Evolutionary conservation across 164 flowering plant species (phyloP), one percentile per base, ranked within the genome.

Genomic region (Litsea cubeba): DNA sequence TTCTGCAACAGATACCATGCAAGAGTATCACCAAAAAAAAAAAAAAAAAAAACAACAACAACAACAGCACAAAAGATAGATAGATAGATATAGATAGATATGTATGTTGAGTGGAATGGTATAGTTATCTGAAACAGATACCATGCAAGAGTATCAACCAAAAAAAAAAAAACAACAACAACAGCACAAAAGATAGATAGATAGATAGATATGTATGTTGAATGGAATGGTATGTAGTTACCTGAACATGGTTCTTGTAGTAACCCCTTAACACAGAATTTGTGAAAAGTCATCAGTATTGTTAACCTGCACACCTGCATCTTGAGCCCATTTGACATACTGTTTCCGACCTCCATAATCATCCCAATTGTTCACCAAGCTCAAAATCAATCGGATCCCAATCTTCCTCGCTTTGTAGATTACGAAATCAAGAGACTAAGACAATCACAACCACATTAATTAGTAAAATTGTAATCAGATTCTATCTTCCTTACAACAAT

Each of bases 261-360:
- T 70, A 74, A 7, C 54, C 68, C 80, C 65, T 74, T 32, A 74
- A 50, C 17, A 78, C 74, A n/a, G 77, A 50, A 71, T 78, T 70
- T 32, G 80, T 74, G 28, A 74, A 73, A 77, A 77, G 26, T 77
- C 76, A 70, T 77, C 80, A 18, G 23, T 76, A n/a, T 57, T 20
- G 8, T 57, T 71, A 66, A 80, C 30, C 11, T 69, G 72, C 3
- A 64, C 76, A 1, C 85, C 85, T 0, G 81, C 76, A 8, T 17
- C 70, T 78, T 68, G 64, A 20, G 78, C 81, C 85, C 85, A 82
- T n/a, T 80, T 69, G 1, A 76, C 78, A 72, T 82, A 82, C 23
- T 82, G 85, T 5, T 77, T 15, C 62, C 62, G 74, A n/a, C 85
- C 85, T 62, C 83, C 83, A 65, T 35, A 82, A 54, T 80, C 83